Evolutionary conservation across 257 asterid species (phyloP).

Genomic region (Solanum rostratum): DNA sequence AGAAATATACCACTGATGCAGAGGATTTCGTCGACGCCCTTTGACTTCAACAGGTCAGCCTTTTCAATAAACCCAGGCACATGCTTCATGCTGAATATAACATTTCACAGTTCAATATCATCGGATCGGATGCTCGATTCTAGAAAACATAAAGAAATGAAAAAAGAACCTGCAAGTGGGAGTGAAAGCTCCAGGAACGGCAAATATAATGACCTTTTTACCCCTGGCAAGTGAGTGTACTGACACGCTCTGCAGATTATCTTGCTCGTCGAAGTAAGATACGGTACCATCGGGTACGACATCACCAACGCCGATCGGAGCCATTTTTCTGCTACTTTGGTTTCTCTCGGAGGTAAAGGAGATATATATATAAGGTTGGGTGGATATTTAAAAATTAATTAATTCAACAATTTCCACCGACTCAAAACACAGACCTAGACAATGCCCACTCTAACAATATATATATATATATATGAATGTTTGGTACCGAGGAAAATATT

Average conservation of each 20-base stretch:
- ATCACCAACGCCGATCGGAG: slow-evolving; percentile 60
- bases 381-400: no score
- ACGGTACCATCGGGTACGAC: slow-evolving; percentile 64
- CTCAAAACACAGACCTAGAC: no score
- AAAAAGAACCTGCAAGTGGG: slow-evolving; percentile 74
- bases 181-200: slow-evolving; percentile 93
- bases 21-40: slow-evolving; percentile 62
- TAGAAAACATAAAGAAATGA: neutral
- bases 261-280: slow-evolving; percentile 63
- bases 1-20: slow-evolving; percentile 48
- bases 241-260: slow-evolving; percentile 53
- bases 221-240: slow-evolving; percentile 70
- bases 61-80: slow-evolving; percentile 90
- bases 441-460: no score
- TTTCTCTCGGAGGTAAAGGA: no score
- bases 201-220: slow-evolving; percentile 64
- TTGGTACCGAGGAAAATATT: no score
- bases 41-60: slow-evolving; percentile 64
- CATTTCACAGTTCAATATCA: neutral
- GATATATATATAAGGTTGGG: no score
- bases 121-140: neutral
- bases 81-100: slow-evolving; percentile 55
- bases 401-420: no score
- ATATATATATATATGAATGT: no score
- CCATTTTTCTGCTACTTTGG: slow-evolving; percentile 25